Evolutionary conservation across 2,329 filamentous ascomycete species (phyloP).

Genomic region (Diaporthe nobilis): DNA sequence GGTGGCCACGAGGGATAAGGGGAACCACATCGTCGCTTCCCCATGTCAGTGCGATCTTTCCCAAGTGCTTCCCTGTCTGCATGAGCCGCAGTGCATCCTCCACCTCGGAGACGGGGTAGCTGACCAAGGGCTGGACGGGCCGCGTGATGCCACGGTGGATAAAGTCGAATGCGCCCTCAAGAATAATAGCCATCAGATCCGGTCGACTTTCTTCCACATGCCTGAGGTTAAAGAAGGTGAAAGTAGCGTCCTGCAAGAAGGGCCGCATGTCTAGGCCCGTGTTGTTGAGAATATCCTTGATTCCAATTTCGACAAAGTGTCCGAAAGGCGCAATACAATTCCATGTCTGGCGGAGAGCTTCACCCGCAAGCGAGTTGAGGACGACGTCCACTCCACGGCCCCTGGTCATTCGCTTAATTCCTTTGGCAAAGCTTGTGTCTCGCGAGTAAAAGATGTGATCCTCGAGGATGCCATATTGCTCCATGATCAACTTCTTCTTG

Average conservation of each 20-base stretch:
- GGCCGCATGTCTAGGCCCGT: conserved; percentile 53
- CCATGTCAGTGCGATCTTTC: conserved; percentile 54
- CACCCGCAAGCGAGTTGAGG: conserved; percentile 39
- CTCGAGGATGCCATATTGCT: conserved; percentile 43
- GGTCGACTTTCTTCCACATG: background rate
- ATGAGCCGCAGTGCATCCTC: conserved; percentile 57
- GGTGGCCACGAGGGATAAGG: background rate
- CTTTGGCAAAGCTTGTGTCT: conserved; percentile 46
- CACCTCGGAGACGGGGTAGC: conserved; percentile 44
- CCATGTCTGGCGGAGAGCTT: conserved; percentile 47
- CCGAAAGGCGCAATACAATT: conserved; percentile 41
- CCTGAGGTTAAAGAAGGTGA: conserved; percentile 53
- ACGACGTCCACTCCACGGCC: conserved; percentile 34
- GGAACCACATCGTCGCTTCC: background rate
- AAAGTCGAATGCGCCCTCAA: background rate
- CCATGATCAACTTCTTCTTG: conserved; percentile 32
- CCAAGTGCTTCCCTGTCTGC: conserved; percentile 40
- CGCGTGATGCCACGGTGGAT: background rate
- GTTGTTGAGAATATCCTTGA: conserved; percentile 46
- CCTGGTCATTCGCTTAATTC: conserved; percentile 45
- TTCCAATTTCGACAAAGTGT: conserved; percentile 41
- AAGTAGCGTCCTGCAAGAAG: conserved; percentile 42
- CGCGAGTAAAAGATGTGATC: conserved; percentile 49
- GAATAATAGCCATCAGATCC: background rate
- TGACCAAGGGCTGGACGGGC: conserved; percentile 41